Percentiles rank a stretch among this genome's conserved stretches.
These are phyloP conservation scores for Immersiella caudata DNA, from an alignment of 495 filamentous ascomycete genomes.

Conservation along the genomic window DNA sequence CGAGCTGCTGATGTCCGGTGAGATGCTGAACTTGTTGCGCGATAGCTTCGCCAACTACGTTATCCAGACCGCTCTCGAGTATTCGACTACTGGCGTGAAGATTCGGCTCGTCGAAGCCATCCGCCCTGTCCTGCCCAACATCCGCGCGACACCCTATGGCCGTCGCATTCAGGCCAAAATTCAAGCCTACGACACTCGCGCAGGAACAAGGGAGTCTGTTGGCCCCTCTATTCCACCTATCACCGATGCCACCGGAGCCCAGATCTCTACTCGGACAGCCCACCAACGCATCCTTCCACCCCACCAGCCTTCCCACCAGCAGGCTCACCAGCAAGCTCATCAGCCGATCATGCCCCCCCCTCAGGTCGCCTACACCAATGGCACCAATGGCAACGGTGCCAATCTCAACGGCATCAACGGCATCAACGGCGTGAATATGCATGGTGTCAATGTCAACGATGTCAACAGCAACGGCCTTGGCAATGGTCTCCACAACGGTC, in stretches of 20 bases:
- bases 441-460: too few relatives aligned
- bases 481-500: not conserved
- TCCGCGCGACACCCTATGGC: conserved; percentile 88
- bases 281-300: conserved; percentile 35
- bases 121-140: conserved; percentile 76
- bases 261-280: conserved; percentile 43
- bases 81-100: conserved; percentile 71
- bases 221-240: conserved; percentile 39
- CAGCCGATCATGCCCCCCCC: conserved; percentile 28
- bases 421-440: conserved; percentile 16
- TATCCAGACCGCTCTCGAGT: conserved; percentile 92
- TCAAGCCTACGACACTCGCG: conserved; percentile 47
- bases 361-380: not conserved
- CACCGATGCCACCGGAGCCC: conserved; percentile 44
- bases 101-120: conserved; percentile 75
- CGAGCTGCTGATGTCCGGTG: conserved; percentile 72
- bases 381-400: not conserved
- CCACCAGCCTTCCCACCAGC: conserved; percentile 33
- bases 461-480: not conserved
- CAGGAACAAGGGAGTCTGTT: conserved; percentile 18
- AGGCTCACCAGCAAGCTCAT: too few relatives aligned
- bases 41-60: conserved; percentile 97
- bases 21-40: conserved; percentile 83
- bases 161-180: conserved; percentile 91
- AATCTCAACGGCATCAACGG: conserved; percentile 29